Conservation (phyloP, 192 early-diverging fungal species). For the Coemansia sp. region DNA sequence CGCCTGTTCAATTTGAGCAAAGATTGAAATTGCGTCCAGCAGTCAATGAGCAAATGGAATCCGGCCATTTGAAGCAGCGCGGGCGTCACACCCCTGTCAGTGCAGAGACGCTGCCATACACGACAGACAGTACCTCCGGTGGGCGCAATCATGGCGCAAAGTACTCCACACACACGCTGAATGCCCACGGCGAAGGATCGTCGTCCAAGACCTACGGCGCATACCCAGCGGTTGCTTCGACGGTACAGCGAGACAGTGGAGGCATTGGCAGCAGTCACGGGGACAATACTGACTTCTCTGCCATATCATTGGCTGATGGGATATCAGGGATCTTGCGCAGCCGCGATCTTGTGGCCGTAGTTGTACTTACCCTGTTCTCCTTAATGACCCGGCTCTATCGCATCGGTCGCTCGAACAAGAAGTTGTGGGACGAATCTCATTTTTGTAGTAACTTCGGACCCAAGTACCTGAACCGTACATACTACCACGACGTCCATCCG, state of each 20-base stretch:
- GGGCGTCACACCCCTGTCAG: constrained; percentile 23
- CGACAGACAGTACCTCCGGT: constrained; percentile 16
- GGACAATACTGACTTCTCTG: constrained; percentile 32
- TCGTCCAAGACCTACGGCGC: constrained; percentile 32
- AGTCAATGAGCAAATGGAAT: constrained; percentile 34
- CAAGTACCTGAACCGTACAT: constrained; percentile 86
- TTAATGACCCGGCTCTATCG: constrained; percentile 66
- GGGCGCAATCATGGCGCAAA: constrained; percentile 5
- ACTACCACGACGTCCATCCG: constrained; percentile 98
- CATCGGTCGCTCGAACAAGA: constrained; percentile 60
- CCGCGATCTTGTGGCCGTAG: constrained; percentile 52
- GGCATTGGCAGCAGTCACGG: not conserved
- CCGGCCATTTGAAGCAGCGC: constrained; percentile 43
- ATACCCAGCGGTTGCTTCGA: constrained; percentile 17
- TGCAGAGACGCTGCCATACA: constrained; percentile 13
- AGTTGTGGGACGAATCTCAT: constrained; percentile 73
- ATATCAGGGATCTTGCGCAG: constrained; percentile 46
- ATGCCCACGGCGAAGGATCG: not conserved
- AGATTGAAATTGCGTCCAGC: not conserved
- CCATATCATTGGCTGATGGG: constrained; percentile 21
- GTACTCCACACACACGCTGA: not conserved
- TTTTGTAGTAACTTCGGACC: constrained; percentile 71
- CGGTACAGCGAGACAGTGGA: constrained; percentile 1
- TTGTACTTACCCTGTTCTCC: constrained; percentile 60
- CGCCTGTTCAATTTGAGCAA: too few relatives aligned